These are phyloP conservation scores for Ganoderma lucidum DNA, from an alignment of 1,284 basidiomycete genomes.

Conservation along the genomic window DNA sequence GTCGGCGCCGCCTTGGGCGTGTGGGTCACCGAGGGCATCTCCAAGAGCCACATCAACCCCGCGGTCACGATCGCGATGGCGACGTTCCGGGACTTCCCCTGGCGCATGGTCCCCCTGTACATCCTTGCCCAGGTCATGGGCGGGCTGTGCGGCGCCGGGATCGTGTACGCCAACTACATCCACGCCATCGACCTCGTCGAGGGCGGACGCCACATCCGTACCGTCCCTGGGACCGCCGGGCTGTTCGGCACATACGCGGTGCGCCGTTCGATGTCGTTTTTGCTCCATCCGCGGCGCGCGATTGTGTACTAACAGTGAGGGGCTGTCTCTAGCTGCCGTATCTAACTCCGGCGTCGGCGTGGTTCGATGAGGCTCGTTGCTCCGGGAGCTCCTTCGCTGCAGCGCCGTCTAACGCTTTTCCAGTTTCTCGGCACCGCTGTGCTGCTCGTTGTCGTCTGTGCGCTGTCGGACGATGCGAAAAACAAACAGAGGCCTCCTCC, in stretches of 20 bases:
- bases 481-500: constrained; percentile 46
- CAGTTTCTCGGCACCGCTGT: constrained; percentile 67
- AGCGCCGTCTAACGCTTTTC: constrained; percentile 11
- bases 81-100: constrained; percentile 77
- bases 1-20: constrained; percentile 71
- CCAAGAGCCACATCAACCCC: constrained; percentile 83
- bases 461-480: constrained; percentile 56
- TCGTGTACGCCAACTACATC: constrained; percentile 83
- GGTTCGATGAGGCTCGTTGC: constrained; percentile 62
- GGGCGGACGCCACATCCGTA: constrained; percentile 66
- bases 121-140: constrained; percentile 78
- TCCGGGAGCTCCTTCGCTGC: no score
- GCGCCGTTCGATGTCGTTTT: constrained; percentile 37
- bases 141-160: constrained; percentile 68
- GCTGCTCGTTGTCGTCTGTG: constrained; percentile 56
- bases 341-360: constrained; percentile 63
- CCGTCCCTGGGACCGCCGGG: constrained; percentile 68
- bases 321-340: constrained; percentile 54
- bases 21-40: constrained; percentile 71
- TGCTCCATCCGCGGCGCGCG: not conserved
- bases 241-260: constrained; percentile 80
- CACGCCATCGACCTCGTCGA: constrained; percentile 78
- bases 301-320: not conserved
- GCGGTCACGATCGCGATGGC: constrained; percentile 79
- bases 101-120: constrained; percentile 80